A percentile compares a stretch with the other conserved stretches of the same genome.
These are phyloP conservation scores for Plantago ovata DNA, from an alignment of 257 asterid species.

Conservation along the genomic window DNA sequence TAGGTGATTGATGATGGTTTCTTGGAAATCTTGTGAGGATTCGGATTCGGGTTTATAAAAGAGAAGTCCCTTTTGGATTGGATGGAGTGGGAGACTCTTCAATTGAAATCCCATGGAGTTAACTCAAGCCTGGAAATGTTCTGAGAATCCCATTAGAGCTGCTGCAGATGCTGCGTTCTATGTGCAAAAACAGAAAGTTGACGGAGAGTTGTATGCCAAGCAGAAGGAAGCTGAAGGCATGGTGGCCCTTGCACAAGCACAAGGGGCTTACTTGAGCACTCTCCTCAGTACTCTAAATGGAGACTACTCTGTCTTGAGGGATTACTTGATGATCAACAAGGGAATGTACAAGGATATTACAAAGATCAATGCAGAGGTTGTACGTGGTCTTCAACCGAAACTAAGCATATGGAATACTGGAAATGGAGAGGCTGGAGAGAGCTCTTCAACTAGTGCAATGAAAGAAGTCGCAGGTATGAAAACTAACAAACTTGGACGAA, in stretches of 20 bases:
- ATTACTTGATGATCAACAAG: conserved; percentile 53
- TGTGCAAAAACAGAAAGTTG: conserved; percentile 36
- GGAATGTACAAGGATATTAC: conserved; percentile 59
- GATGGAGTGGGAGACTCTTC: no score
- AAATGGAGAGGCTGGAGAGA: conserved; percentile 7
- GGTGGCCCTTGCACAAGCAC: conserved; percentile 54
- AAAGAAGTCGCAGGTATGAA: conserved; percentile 52
- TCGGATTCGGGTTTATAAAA: no score
- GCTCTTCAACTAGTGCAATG: conserved; percentile 27
- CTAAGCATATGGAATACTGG: conserved; percentile 62
- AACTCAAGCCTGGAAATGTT: conserved; percentile 19
- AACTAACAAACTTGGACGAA: no score
- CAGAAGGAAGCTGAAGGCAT: conserved; percentile 66
- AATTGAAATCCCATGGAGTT: conserved; percentile 34
- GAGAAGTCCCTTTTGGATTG: no score
- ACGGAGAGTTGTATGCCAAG: conserved; percentile 52
- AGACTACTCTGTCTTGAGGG: conserved; percentile 43
- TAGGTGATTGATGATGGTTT: conserved; percentile 24
- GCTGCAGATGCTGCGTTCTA: conserved; percentile 45
- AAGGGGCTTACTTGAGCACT: conserved; percentile 41
- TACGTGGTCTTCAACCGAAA: conserved; percentile 58
- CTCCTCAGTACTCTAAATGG: conserved; percentile 52
- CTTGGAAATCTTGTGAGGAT: conserved; percentile 11
- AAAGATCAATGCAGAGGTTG: conserved; percentile 47
- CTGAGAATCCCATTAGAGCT: conserved; percentile 23